Evolutionary conservation across 2,329 filamentous ascomycete species (phyloP).

Genomic region (Clonostachys byssicola): DNA sequence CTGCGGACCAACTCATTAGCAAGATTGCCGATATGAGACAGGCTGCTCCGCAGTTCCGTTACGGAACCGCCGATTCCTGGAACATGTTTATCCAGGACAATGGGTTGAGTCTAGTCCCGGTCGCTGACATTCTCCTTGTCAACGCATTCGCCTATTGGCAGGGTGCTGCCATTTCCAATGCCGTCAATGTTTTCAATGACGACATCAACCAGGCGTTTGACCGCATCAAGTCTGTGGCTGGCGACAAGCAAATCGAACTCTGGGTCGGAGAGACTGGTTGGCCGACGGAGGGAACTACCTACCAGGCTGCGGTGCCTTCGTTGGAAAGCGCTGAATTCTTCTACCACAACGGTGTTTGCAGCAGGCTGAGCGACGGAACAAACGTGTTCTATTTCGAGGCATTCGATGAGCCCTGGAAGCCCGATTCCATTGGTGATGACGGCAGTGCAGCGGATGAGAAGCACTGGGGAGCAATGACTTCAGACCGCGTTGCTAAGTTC

Average conservation of each 20-base stretch:
- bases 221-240: background rate
- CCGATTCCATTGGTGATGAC: background rate
- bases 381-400: constrained; percentile 2
- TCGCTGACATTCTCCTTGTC: constrained; percentile 1
- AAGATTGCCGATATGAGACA: background rate
- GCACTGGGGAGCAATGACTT: constrained; percentile 3
- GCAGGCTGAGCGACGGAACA: background rate
- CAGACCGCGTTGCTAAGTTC: constrained; percentile 1
- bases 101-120: background rate
- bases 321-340: background rate
- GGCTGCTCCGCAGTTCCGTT: constrained; percentile 1
- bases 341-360: background rate
- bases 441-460: constrained; percentile 1
- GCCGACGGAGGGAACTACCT: constrained; percentile 61
- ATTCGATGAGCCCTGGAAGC: constrained; percentile 4
- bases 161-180: background rate
- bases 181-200: background rate
- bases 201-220: constrained; percentile 1
- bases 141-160: constrained; percentile 4
- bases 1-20: constrained; percentile 1
- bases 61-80: constrained; percentile 3
- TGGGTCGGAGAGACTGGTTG: constrained; percentile 67
- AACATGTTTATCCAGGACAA: constrained; percentile 1
- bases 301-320: constrained; percentile 56
- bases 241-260: constrained; percentile 34